Percentiles rank a stretch among this genome's conserved stretches.
Conservation (phyloP, 441 rosid species). For the Syzygium syzygioides region DNA sequence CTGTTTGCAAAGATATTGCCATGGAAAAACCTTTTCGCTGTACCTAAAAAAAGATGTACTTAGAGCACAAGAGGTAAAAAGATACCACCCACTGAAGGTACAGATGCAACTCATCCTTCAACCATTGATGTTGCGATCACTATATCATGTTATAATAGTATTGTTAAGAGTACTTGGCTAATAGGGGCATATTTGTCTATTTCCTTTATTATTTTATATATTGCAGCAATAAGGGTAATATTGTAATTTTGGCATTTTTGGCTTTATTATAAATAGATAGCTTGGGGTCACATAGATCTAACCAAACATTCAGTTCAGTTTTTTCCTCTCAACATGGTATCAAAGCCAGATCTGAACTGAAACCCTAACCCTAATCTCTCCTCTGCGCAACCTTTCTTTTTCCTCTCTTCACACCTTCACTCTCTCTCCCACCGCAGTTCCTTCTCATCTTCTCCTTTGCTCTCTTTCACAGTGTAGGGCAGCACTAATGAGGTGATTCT, state of each 20-base stretch:
- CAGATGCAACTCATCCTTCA: not conserved
- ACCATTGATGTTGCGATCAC: not conserved
- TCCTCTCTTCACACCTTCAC: not conserved
- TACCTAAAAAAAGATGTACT: too few species aligned
- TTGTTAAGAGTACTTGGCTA: too few species aligned
- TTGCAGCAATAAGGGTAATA: not conserved
- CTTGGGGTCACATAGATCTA: not conserved
- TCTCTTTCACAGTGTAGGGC: not conserved
- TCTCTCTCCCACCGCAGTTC: not conserved
- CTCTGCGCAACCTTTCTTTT: not conserved
- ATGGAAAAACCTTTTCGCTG: not conserved
- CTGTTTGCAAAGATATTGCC: too few species aligned
- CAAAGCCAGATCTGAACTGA: too few species aligned
- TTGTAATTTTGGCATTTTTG: too few species aligned
- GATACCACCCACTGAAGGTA: not conserved
- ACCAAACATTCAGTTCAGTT: too few species aligned
- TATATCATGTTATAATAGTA: not conserved
- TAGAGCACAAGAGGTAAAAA: too few species aligned
- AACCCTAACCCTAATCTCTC: not conserved
- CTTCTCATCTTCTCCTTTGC: not conserved
- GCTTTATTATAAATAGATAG: too few species aligned
- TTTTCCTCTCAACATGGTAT: not conserved
- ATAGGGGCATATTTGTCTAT: too few species aligned
- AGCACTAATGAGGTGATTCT: not conserved
- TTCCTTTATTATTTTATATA: too few species aligned